Conservation (phyloP, 345 rosid species). For the Zanthoxylum bungeanum region DNA sequence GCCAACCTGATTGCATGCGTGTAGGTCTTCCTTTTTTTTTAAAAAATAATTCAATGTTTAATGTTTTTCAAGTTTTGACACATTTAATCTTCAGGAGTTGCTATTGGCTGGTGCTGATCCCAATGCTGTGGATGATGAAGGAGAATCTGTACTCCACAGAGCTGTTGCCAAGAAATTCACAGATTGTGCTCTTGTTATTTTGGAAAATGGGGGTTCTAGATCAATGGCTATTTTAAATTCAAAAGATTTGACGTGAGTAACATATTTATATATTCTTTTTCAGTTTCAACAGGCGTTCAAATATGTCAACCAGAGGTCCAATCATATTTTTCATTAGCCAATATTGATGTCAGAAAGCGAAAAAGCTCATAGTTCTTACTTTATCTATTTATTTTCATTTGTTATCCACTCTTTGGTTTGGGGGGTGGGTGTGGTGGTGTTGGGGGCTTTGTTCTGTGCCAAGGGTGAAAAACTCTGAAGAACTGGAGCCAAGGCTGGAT, state of each 20-base stretch:
- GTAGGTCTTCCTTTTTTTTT: constrained; percentile 42
- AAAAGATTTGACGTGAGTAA: constrained; percentile 74
- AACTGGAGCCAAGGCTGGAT: neutral
- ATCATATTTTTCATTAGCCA: neutral
- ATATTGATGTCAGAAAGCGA: neutral
- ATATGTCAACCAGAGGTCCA: neutral
- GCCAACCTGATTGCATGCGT: constrained; percentile 98
- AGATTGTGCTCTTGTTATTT: constrained; percentile 84
- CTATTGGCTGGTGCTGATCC: constrained; percentile 98
- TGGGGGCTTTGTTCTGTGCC: neutral
- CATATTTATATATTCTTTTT: neutral
- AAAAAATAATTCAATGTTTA: neutral
- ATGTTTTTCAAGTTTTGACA: constrained; percentile 7
- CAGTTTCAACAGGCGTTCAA: neutral
- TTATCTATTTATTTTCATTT: neutral
- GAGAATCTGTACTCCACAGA: constrained; percentile 92
- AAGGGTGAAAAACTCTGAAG: neutral
- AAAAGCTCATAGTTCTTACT: neutral
- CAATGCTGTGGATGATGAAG: constrained; percentile 96
- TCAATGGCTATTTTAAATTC: constrained; percentile 84
- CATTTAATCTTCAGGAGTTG: constrained; percentile 57
- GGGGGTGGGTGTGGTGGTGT: neutral
- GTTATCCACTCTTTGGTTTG: neutral
- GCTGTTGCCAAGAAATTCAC: constrained; percentile 88
- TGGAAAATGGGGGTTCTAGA: constrained; percentile 86